phyloP scores from a whole-genome alignment of 2,329 filamentous ascomycete species.

The Colletotrichum higginsianum region DNA sequence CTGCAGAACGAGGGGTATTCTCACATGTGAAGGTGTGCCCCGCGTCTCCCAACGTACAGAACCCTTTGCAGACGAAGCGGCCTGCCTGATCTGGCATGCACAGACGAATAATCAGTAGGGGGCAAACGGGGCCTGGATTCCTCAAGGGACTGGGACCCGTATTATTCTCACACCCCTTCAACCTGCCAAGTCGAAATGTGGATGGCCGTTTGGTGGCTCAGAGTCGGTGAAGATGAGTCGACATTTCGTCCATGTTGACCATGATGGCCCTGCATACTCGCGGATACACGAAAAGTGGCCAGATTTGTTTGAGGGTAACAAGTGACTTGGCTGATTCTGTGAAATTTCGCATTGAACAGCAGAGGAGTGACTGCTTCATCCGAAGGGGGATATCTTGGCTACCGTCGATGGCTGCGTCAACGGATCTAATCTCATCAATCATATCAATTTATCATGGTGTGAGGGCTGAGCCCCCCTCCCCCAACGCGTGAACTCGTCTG shows the following conservation, averaged over 20 bases:
- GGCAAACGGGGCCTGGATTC: slow-evolving; percentile 8
- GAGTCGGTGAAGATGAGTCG: neutral
- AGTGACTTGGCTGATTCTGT: no score
- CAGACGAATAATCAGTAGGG: neutral
- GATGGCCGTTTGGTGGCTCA: neutral
- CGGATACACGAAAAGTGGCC: neutral
- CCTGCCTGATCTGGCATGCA: slow-evolving; percentile 30
- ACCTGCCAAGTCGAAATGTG: neutral
- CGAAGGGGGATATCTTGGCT: neutral
- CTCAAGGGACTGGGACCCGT: neutral
- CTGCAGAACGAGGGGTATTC: slow-evolving; percentile 3
- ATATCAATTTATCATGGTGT: neutral
- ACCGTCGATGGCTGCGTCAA: neutral
- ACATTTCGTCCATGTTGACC: neutral
- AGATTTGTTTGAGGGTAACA: neutral
- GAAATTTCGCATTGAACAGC: neutral
- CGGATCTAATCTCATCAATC: slow-evolving; percentile 32
- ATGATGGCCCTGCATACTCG: neutral
- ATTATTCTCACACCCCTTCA: slow-evolving; percentile 3
- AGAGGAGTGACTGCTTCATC: neutral
- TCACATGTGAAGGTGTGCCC: slow-evolving; percentile 20
- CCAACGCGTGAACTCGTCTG: no score
- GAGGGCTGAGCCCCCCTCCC: neutral
- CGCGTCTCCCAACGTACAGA: neutral
- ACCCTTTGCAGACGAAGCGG: slow-evolving; percentile 12